These are phyloP conservation scores for Spathaspora passalidarum DNA, from an alignment of 805 yeast species.

Conservation along the genomic window DNA sequence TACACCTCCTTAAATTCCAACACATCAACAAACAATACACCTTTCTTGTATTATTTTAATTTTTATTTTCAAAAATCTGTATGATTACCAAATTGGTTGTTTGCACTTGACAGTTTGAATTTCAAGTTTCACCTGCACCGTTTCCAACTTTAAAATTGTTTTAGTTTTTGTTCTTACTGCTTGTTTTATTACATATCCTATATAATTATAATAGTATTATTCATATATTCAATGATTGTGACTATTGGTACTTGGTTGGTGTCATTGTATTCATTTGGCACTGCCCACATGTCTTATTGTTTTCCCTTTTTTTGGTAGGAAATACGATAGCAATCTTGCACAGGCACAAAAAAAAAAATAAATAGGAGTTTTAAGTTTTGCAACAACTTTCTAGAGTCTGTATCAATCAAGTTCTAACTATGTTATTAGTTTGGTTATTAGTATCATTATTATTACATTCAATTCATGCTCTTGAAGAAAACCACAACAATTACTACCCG, in stretches of 20 bases:
- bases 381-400: not conserved
- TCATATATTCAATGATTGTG: not conserved
- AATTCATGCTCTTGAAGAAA: not conserved
- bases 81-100: not conserved
- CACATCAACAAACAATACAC: not conserved
- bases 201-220: not conserved
- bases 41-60: not conserved
- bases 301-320: not conserved
- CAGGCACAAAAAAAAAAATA: not conserved
- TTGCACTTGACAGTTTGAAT: not conserved
- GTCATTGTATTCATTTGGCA: not conserved
- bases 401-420: not conserved
- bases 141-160: not conserved
- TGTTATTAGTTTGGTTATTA: not conserved
- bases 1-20: not conserved
- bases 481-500: constrained; percentile 6
- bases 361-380: not conserved
- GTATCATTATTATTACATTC: not conserved
- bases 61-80: not conserved
- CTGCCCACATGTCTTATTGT: not conserved
- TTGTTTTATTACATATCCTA: not conserved
- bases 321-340: not conserved
- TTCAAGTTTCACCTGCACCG: not conserved
- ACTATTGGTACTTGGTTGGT: not conserved
- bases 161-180: not conserved